phyloP scores from a whole-genome alignment of 768 basidiomycete species.

The Boletus reticuloceps region DNA sequence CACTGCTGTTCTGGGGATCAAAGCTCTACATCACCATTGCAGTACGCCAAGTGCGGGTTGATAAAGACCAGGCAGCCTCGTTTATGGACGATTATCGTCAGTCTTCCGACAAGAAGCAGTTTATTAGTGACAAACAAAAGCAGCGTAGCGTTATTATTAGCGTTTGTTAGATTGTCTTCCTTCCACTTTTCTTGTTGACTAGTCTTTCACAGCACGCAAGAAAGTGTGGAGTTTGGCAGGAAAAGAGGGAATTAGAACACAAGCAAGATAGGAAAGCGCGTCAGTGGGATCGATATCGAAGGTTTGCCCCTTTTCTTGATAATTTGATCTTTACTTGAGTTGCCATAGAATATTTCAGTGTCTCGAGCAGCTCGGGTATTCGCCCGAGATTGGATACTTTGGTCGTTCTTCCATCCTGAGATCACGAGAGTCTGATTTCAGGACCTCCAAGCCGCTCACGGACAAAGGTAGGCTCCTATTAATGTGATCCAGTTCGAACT shows the following conservation, averaged over 20 bases:
- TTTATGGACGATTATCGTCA: constrained; percentile 8
- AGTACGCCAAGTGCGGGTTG: neutral
- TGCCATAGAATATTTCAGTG: constrained; percentile 6
- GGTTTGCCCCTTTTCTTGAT: neutral
- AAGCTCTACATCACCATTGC: neutral
- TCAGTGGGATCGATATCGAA: neutral
- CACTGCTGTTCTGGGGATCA: neutral
- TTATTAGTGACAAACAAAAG: neutral
- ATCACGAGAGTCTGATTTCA: neutral
- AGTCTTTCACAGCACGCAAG: constrained; percentile 1
- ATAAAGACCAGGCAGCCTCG: constrained; percentile 7
- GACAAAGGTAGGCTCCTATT: neutral
- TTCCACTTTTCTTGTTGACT: neutral
- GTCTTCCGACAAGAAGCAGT: neutral
- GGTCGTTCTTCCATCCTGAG: accelerated
- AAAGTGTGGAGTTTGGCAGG: constrained; percentile 5
- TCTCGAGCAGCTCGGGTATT: constrained; percentile 6
- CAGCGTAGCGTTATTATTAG: neutral
- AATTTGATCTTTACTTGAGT: neutral
- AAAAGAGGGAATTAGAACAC: neutral
- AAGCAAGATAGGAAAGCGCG: neutral
- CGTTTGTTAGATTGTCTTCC: neutral
- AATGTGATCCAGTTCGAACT: neutral
- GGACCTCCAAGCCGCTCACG: constrained; percentile 3
- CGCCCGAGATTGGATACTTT: neutral